Conservation (phyloP, 139 green algal species). For the Chlamydomonas sphaeroides region DNA sequence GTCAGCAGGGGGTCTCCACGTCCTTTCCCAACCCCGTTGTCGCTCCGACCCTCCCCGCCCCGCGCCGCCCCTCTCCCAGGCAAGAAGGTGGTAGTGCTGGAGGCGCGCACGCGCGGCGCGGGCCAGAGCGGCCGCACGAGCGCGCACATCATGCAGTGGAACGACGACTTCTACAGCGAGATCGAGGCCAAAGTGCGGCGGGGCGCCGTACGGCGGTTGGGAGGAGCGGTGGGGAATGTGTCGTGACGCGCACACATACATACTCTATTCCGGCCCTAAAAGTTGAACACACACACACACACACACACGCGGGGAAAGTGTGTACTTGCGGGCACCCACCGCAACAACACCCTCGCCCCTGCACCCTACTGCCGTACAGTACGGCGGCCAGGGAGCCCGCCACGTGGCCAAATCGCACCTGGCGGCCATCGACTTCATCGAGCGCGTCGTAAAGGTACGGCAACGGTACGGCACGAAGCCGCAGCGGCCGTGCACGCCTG, state of each 20-base stretch:
- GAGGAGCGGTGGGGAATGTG: no score
- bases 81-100: constrained; percentile 75
- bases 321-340: neutral
- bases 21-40: no score
- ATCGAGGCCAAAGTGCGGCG: constrained; percentile 49
- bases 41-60: no score
- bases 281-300: neutral
- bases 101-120: constrained; percentile 57
- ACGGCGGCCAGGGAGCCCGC: constrained; percentile 54
- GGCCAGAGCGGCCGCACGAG: constrained; percentile 75
- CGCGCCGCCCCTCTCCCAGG: constrained; percentile 42
- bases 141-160: constrained; percentile 67
- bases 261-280: no score
- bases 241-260: no score
- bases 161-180: constrained; percentile 70
- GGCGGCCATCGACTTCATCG: constrained; percentile 64
- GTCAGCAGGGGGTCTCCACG: no score
- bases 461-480: no score
- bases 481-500: no score
- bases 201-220: no score
- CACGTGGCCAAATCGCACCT: constrained; percentile 63
- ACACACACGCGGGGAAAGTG: neutral
- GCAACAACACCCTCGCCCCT: neutral
- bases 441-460: constrained; percentile 47
- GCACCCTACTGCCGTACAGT: neutral